Evolutionary conservation across 345 rosid species (phyloP).

Genomic region (Ailanthus altissimus): DNA sequence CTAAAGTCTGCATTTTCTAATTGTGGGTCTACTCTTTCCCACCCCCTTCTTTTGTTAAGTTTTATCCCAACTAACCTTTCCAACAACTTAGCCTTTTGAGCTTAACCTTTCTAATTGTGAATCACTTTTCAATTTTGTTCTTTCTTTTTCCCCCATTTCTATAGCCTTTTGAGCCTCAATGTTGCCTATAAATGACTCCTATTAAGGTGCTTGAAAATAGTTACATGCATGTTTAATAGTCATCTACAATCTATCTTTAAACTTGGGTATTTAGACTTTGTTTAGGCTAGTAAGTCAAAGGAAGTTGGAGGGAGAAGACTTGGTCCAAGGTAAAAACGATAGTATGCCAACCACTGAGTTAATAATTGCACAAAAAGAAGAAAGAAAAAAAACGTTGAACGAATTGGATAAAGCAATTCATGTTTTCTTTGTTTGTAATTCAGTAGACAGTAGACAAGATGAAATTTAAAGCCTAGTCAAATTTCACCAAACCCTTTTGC

Average conservation of each 20-base stretch:
- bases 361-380: not conserved
- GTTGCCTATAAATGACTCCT: not conserved
- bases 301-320: not conserved
- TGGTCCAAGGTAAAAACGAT: not conserved
- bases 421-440: not conserved
- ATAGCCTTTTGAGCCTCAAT: not conserved
- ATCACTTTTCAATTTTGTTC: not conserved
- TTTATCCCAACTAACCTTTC: conserved; percentile 13
- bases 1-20: conserved; percentile 17
- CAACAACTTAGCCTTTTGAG: not conserved
- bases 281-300: not conserved
- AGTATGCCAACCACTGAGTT: not conserved
- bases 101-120: too few relatives aligned
- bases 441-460: not conserved
- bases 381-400: not conserved
- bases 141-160: not conserved
- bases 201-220: not conserved
- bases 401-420: not conserved
- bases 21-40: conserved; percentile 33
- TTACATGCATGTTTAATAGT: too few relatives aligned
- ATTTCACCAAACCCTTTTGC: not conserved
- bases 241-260: not conserved
- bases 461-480: not conserved
- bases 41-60: not conserved
- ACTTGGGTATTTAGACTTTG: not conserved